These are phyloP conservation scores for Hypholoma fasciculare DNA, from an alignment of 768 basidiomycete species.

Conservation along the genomic window DNA sequence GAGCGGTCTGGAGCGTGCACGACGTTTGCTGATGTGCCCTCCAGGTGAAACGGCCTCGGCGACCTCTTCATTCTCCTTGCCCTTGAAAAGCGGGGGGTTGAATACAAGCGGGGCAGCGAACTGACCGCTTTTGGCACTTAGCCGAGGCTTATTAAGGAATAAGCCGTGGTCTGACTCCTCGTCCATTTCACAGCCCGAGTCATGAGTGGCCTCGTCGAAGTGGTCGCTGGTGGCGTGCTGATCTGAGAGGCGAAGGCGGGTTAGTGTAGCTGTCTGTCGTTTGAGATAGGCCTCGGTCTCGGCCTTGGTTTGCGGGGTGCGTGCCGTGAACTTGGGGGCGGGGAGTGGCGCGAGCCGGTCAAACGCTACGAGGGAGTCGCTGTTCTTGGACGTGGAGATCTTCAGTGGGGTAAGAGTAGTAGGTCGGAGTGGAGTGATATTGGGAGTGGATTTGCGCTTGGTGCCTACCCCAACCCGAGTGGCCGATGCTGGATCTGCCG, in stretches of 20 bases:
- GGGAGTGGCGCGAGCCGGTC: slow-evolving; percentile 57
- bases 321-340: slow-evolving; percentile 47
- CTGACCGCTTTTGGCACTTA: slow-evolving; percentile 20
- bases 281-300: slow-evolving; percentile 51
- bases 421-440: slow-evolving; percentile 56
- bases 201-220: slow-evolving; percentile 38
- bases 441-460: slow-evolving; percentile 64
- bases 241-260: slow-evolving; percentile 59
- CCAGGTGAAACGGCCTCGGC: slow-evolving; percentile 74
- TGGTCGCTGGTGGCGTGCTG: slow-evolving; percentile 46
- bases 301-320: slow-evolving; percentile 53
- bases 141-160: slow-evolving; percentile 28
- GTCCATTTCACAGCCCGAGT: slow-evolving; percentile 53
- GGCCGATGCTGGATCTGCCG: slow-evolving; percentile 19
- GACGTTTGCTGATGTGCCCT: slow-evolving; percentile 73
- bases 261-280: slow-evolving; percentile 66
- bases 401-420: slow-evolving; percentile 49
- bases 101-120: slow-evolving; percentile 17
- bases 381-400: slow-evolving; percentile 35
- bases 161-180: slow-evolving; percentile 35
- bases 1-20: slow-evolving; percentile 71
- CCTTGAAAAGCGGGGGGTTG: slow-evolving; percentile 27
- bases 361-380: slow-evolving; percentile 42
- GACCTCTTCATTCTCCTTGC: slow-evolving; percentile 53
- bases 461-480: slow-evolving; percentile 48